Conservation (phyloP, 495 filamentous ascomycete species). For the Baudoinia panamericana region DNA sequence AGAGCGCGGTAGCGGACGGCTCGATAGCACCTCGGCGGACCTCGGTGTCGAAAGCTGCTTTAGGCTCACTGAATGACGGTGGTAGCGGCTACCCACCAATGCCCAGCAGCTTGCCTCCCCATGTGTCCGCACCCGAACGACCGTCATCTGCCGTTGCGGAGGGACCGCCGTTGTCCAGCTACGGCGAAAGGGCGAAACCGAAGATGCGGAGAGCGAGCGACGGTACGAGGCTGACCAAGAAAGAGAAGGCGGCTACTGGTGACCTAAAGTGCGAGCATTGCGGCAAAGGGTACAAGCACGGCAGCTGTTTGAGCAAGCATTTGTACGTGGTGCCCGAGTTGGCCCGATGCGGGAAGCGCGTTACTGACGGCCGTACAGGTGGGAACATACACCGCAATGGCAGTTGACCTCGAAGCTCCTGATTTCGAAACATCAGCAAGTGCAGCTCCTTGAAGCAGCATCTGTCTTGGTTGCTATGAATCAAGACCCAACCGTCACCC, state of each 20-base stretch:
- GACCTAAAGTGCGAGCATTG: conserved; percentile 95
- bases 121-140: conserved; percentile 23
- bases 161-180: conserved; percentile 28
- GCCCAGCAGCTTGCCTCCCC: conserved; percentile 29
- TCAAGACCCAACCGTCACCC: conserved; percentile 43
- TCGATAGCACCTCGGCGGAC: conserved; percentile 29
- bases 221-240: conserved; percentile 63
- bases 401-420: conserved; percentile 91
- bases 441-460: conserved; percentile 91
- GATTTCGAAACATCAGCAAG: conserved; percentile 98
- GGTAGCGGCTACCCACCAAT: conserved; percentile 24
- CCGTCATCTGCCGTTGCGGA: conserved; percentile 34
- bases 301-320: conserved; percentile 99
- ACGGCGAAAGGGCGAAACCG: conserved; percentile 41
- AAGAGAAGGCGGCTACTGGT: conserved; percentile 55
- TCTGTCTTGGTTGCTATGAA: conserved; percentile 93
- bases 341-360: background rate
- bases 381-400: conserved; percentile 99
- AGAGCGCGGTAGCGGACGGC: conserved; percentile 28
- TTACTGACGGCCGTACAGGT: conserved; percentile 45
- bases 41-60: conserved; percentile 22
- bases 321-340: conserved; percentile 68
- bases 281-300: conserved; percentile 99
- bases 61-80: conserved; percentile 19
- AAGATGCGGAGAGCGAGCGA: conserved; percentile 75